Percentiles rank a stretch among this genome's conserved stretches.
Evolutionary conservation across 805 yeast genomes (phyloP).

Genomic region (Yarrowia alimentaria): DNA sequence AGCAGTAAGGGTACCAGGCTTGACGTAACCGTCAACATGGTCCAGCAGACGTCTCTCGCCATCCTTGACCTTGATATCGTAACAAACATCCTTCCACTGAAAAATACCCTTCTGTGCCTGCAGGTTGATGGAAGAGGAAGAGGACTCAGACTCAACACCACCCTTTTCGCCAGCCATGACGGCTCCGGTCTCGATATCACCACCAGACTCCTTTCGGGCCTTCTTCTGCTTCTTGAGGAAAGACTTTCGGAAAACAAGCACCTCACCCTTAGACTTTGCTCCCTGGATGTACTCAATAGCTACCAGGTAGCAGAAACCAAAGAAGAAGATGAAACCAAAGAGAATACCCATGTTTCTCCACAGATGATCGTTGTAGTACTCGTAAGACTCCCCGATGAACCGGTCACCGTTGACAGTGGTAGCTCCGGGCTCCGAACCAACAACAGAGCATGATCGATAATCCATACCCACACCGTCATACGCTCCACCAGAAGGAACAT

Average conservation of each 20-base stretch:
- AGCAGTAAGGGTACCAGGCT: slow-evolving; percentile 79
- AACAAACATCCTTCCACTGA: slow-evolving; percentile 76
- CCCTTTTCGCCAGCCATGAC: slow-evolving; percentile 5
- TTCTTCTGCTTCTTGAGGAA: slow-evolving; percentile 9
- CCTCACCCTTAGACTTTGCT: too few species aligned
- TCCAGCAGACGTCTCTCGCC: slow-evolving; percentile 60
- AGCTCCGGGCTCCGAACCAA: too few species aligned
- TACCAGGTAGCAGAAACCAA: too few species aligned
- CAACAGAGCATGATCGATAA: too few species aligned
- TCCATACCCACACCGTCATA: too few species aligned
- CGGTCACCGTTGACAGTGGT: too few species aligned
- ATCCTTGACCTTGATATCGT: slow-evolving; percentile 60
- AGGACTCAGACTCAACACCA: background rate
- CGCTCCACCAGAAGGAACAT: slow-evolving; percentile 53
- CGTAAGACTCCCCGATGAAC: too few species aligned
- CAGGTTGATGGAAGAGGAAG: background rate
- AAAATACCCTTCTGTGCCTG: slow-evolving; percentile 41
- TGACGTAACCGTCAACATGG: slow-evolving; percentile 77
- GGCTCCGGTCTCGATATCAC: slow-evolving; percentile 6
- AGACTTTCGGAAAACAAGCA: too few species aligned
- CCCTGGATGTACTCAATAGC: too few species aligned
- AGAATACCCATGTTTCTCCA: too few species aligned
- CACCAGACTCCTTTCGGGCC: background rate
- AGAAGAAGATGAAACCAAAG: too few species aligned
- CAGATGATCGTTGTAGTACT: too few species aligned